Conservation (phyloP, 352 stramenopile species). For the Phytophthora gonapodyides region DNA sequence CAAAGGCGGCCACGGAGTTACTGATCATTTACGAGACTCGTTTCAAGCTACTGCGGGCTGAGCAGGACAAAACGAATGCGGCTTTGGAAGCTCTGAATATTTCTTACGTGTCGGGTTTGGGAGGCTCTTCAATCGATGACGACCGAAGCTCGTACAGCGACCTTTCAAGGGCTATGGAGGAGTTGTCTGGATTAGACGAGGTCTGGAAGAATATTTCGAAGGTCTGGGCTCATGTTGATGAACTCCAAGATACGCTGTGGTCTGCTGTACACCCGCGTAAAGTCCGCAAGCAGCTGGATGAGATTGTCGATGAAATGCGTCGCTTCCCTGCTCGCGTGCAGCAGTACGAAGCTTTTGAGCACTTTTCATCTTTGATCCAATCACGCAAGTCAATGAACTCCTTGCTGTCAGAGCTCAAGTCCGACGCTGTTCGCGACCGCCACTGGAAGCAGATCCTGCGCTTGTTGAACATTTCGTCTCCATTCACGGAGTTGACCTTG, state of each 20-base stretch:
- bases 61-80: conserved; percentile 95
- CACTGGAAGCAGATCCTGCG: conserved; percentile 99
- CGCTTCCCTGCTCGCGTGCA: conserved; percentile 96
- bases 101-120: conserved; percentile 52
- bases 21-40: conserved; percentile 85
- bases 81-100: conserved; percentile 97
- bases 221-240: conserved; percentile 86
- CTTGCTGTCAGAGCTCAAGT: conserved; percentile 98
- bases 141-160: conserved; percentile 77
- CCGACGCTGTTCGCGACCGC: conserved; percentile 97
- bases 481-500: conserved; percentile 96
- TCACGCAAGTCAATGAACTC: conserved; percentile 93
- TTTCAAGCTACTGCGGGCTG: conserved; percentile 84
- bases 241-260: conserved; percentile 96
- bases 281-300: conserved; percentile 95
- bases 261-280: conserved; percentile 94
- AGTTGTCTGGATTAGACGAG: conserved; percentile 97
- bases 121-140: conserved; percentile 67
- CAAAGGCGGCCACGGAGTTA: conserved; percentile 77
- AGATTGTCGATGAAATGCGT: conserved; percentile 96
- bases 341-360: conserved; percentile 98
- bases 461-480: conserved; percentile 91
- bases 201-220: conserved; percentile 97
- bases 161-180: conserved; percentile 79
- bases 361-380: conserved; percentile 94